phyloP scores from a whole-genome alignment of 768 basidiomycete species.

The Tylopilus sp. region DNA sequence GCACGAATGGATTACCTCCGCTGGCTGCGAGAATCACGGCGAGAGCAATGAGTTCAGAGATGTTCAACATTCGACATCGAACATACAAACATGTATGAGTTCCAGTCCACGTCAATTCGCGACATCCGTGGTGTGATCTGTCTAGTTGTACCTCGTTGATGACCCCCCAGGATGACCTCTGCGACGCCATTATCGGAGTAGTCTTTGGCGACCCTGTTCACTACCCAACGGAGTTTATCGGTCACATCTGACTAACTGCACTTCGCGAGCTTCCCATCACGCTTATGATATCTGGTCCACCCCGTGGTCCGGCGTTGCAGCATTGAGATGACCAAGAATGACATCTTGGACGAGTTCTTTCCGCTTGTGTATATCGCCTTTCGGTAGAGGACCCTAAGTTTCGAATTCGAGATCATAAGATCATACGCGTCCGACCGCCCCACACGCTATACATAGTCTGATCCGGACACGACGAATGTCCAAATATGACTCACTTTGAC shows the following conservation, averaged over 20 bases:
- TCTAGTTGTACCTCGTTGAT: constrained; percentile 82
- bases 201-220: constrained; percentile 94
- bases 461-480: too few species aligned
- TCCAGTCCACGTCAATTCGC: constrained; percentile 3
- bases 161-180: constrained; percentile 96
- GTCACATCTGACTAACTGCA: constrained; percentile 94
- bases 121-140: neutral
- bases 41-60: constrained; percentile 83
- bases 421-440: constrained; percentile 95
- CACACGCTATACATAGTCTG: constrained; percentile 60
- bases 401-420: constrained; percentile 98
- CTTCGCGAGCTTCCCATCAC: constrained; percentile 94
- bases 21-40: constrained; percentile 98
- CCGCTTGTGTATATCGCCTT: constrained; percentile 93
- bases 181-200: constrained; percentile 99
- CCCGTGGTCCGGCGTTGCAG: constrained; percentile 92
- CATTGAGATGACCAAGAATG: constrained; percentile 76
- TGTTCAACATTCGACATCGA: constrained; percentile 89
- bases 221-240: constrained; percentile 91
- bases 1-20: constrained; percentile 85
- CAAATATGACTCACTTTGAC: constrained; percentile 68
- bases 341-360: constrained; percentile 36
- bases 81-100: too few species aligned
- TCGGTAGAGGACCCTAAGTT: constrained; percentile 96
- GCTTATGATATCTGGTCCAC: constrained; percentile 98